These are phyloP conservation scores for Coemansia guatemalensis DNA, from an alignment of 192 early-diverging fungal species.

Conservation along the genomic window DNA sequence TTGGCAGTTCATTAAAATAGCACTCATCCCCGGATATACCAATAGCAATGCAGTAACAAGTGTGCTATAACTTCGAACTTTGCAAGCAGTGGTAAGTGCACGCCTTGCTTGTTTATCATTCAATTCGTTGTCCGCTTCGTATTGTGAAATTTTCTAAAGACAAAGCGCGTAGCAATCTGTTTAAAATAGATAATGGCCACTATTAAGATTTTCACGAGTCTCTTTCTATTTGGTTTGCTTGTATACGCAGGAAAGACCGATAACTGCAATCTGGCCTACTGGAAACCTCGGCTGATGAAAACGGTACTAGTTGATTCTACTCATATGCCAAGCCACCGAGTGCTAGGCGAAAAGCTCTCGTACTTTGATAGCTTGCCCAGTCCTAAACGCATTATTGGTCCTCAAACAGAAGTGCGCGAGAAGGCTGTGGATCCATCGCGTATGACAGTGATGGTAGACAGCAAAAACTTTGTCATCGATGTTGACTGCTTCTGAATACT, in stretches of 20 bases:
- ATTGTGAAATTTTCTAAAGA: no score
- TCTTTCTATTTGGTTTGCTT: background rate
- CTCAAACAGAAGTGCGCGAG: constrained; percentile 25
- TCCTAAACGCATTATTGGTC: constrained; percentile 33
- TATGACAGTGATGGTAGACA: constrained; percentile 36
- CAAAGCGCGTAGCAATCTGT: no score
- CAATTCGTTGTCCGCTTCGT: no score
- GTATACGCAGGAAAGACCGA: constrained; percentile 9
- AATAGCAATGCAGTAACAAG: no score
- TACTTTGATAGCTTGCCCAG: constrained; percentile 21
- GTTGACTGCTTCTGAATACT: constrained; percentile 48
- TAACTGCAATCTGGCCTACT: constrained; percentile 41
- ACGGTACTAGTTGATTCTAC: constrained; percentile 22
- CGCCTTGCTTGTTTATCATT: no score
- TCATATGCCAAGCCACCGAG: constrained; percentile 16
- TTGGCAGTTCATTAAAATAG: no score
- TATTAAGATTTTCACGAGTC: background rate
- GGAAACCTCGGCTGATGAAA: constrained; percentile 28
- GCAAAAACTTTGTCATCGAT: constrained; percentile 23
- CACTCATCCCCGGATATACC: no score
- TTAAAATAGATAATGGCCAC: no score
- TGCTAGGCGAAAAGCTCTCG: constrained; percentile 21
- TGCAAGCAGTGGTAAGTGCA: no score
- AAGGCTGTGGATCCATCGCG: constrained; percentile 24
- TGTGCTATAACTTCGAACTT: no score